phyloP scores from a whole-genome alignment of 2,329 filamentous ascomycete species.

The Monosporascus sp. region DNA sequence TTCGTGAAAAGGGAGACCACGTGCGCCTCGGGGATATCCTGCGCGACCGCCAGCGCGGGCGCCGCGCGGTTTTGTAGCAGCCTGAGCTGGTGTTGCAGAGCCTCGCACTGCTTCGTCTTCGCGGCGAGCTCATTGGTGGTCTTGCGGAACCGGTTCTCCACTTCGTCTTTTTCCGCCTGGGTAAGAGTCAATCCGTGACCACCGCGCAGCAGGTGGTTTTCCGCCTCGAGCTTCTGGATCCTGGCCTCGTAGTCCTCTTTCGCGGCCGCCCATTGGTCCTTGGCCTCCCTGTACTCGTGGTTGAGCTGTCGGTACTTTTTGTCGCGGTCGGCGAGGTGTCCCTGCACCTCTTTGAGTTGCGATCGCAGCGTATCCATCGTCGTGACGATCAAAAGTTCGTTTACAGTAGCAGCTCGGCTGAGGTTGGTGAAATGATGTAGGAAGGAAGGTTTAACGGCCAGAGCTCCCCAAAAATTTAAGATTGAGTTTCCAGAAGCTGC shows the following conservation, averaged over 20 bases:
- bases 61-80: not conserved
- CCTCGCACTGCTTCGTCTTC: conserved; percentile 13
- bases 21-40: conserved; percentile 13
- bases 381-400: too few relatives aligned
- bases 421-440: not conserved
- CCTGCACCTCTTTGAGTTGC: conserved; percentile 21
- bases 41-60: not conserved
- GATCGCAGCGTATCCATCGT: conserved; percentile 20
- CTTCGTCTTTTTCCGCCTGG: conserved; percentile 11
- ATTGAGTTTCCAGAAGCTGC: not conserved
- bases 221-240: conserved; percentile 12
- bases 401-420: too few relatives aligned
- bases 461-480: not conserved
- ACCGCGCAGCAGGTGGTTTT: conserved; percentile 7
- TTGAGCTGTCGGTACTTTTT: conserved; percentile 16
- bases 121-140: conserved; percentile 9
- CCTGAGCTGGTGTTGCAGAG: conserved; percentile 9
- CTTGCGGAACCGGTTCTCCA: conserved; percentile 11
- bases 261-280: conserved; percentile 10
- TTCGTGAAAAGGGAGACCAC: conserved; percentile 13
- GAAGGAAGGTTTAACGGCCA: not conserved
- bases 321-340: conserved; percentile 18
- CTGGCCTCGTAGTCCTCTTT: conserved; percentile 10
- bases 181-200: conserved; percentile 12
- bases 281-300: conserved; percentile 8